Percentiles rank a stretch among this genome's conserved stretches.
These are phyloP conservation scores for Sporopachydermia cereana DNA, from an alignment of 1,139 yeast genomes.

Conservation along the genomic window DNA sequence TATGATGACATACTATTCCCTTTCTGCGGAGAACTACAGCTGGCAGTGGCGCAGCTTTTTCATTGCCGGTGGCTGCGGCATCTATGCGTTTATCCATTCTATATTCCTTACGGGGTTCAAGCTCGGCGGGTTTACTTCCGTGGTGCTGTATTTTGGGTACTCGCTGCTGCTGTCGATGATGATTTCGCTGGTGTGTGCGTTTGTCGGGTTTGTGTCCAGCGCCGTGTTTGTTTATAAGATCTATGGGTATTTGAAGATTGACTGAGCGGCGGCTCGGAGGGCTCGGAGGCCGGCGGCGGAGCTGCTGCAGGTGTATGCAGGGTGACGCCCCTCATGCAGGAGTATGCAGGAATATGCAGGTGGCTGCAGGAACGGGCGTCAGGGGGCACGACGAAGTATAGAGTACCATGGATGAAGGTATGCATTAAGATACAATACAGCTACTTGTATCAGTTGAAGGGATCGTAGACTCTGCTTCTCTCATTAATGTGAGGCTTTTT, in stretches of 20 bases:
- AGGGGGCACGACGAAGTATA: too few relatives aligned
- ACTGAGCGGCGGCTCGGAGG: too few relatives aligned
- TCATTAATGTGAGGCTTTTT: too few relatives aligned
- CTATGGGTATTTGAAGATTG: slow-evolving; percentile 79
- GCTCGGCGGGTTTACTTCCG: slow-evolving; percentile 65
- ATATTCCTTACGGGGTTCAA: slow-evolving; percentile 57
- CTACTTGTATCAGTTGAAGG: too few relatives aligned
- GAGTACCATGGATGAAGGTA: too few relatives aligned
- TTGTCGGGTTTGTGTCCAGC: slow-evolving; percentile 73
- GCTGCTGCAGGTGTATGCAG: too few relatives aligned
- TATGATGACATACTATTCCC: slow-evolving; percentile 69
- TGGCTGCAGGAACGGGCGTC: too few relatives aligned
- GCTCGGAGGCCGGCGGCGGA: too few relatives aligned
- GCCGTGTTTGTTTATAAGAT: slow-evolving; percentile 69
- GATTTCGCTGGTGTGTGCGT: slow-evolving; percentile 75
- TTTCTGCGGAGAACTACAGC: slow-evolving; percentile 84
- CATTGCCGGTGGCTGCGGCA: slow-evolving; percentile 82
- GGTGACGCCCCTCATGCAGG: too few relatives aligned
- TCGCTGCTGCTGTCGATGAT: slow-evolving; percentile 58
- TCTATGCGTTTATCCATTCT: slow-evolving; percentile 79
- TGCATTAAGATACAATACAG: too few relatives aligned
- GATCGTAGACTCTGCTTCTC: too few relatives aligned
- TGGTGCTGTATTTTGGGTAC: slow-evolving; percentile 79
- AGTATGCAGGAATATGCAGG: too few relatives aligned
- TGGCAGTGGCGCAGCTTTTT: slow-evolving; percentile 97